These are phyloP conservation scores for Chlamydomonas sp. DNA, from an alignment of 139 green algal species.

Conservation along the genomic window DNA sequence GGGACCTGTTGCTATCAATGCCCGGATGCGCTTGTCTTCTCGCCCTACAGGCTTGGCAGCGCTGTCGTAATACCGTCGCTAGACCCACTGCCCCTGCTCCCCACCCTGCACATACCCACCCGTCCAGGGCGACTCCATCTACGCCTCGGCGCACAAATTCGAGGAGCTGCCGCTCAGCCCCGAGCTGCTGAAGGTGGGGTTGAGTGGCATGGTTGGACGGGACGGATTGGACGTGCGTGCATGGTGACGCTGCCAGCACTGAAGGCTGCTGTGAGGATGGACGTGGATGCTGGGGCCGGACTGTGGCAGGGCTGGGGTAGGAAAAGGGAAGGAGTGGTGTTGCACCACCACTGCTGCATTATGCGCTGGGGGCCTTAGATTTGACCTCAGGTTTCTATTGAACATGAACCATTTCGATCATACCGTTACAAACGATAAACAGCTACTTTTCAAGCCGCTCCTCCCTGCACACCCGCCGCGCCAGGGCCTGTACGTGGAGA, in stretches of 20 bases:
- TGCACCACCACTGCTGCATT: too few relatives aligned
- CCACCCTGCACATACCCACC: background rate
- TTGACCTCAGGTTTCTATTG: too few relatives aligned
- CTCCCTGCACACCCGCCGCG: background rate
- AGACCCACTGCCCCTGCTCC: background rate
- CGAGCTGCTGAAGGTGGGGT: conserved; percentile 76
- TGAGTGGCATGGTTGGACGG: background rate
- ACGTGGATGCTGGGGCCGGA: too few relatives aligned
- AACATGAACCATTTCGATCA: too few relatives aligned
- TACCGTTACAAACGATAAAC: background rate
- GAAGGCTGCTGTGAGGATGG: too few relatives aligned
- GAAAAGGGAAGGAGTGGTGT: too few relatives aligned
- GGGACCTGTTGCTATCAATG: too few relatives aligned
- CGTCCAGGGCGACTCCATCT: conserved; percentile 68
- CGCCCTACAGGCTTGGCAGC: background rate
- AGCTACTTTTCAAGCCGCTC: background rate
- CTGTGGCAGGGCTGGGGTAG: too few relatives aligned
- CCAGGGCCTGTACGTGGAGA: conserved; percentile 95
- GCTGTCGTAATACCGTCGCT: background rate
- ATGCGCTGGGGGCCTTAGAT: too few relatives aligned
- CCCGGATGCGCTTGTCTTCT: too few relatives aligned
- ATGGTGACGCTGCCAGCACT: too few relatives aligned
- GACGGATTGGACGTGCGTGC: too few relatives aligned
- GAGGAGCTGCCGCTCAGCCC: conserved; percentile 85
- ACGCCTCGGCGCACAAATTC: conserved; percentile 85